phyloP scores from a whole-genome alignment of 1,284 basidiomycete genomes.

The Leucoagaricus sp. region DNA sequence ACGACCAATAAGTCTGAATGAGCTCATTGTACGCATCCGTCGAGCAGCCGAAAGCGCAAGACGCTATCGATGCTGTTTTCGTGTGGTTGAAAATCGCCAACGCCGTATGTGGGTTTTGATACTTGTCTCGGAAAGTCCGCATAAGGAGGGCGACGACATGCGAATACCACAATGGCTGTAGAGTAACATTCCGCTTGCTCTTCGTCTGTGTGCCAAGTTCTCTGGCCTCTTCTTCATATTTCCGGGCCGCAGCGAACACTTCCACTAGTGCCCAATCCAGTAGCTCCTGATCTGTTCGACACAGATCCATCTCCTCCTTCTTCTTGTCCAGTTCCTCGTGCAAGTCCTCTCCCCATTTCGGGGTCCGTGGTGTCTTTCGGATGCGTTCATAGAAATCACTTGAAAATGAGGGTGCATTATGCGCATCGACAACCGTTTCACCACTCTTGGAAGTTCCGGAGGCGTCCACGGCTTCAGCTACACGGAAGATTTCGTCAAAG shows the following conservation, averaged over 20 bases:
- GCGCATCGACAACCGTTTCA: slow-evolving; percentile 4
- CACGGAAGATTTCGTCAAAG: slow-evolving; percentile 71
- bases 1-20: slow-evolving; percentile 77
- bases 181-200: slow-evolving; percentile 27
- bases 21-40: slow-evolving; percentile 86
- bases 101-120: slow-evolving; percentile 77
- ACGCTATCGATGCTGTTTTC: slow-evolving; percentile 67
- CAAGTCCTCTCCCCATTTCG: neutral
- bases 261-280: slow-evolving; percentile 75
- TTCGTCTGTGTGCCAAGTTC: slow-evolving; percentile 4
- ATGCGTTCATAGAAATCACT: slow-evolving; percentile 13
- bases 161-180: slow-evolving; percentile 70
- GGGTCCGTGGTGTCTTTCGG: slow-evolving; percentile 3
- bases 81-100: slow-evolving; percentile 84
- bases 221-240: slow-evolving; percentile 48
- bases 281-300: slow-evolving; percentile 70
- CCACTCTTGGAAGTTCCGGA: slow-evolving; percentile 16
- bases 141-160: slow-evolving; percentile 76
- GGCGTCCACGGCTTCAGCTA: slow-evolving; percentile 39
- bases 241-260: slow-evolving; percentile 63
- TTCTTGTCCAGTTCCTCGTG: slow-evolving; percentile 60
- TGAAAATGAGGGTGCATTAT: slow-evolving; percentile 12
- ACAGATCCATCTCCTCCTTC: slow-evolving; percentile 74
- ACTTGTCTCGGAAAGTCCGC: slow-evolving; percentile 73
- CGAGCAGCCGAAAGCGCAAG: slow-evolving; percentile 86